A percentile compares a stretch with the other conserved stretches of the same genome.
Evolutionary conservation across 2,329 filamentous ascomycete genomes (phyloP).

Genomic region (Neonectria coccinea): DNA sequence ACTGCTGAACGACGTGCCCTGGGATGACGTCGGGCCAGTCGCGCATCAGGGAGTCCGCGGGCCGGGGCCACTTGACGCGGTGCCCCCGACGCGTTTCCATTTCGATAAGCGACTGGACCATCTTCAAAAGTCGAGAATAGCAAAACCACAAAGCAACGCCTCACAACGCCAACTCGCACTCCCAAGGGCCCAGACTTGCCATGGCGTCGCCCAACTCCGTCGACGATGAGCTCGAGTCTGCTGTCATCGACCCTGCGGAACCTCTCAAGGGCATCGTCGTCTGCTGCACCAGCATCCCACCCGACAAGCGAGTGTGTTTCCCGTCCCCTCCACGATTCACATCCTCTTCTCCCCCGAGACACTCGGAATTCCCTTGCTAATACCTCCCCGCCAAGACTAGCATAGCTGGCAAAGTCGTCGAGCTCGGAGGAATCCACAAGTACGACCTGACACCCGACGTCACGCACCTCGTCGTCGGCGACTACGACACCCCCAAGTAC

Average conservation of each 20-base stretch:
- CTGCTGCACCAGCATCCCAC: constrained; percentile 87
- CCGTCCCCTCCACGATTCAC: not conserved
- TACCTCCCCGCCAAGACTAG: constrained; percentile 56
- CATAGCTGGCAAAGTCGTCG: constrained; percentile 72
- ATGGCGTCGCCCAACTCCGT: constrained; percentile 47
- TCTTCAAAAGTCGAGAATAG: constrained; percentile 36
- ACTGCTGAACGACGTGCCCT: not conserved
- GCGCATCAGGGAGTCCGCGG: not conserved
- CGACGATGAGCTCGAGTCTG: constrained; percentile 45
- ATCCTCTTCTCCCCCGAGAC: constrained; percentile 8
- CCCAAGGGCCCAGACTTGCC: constrained; percentile 33
- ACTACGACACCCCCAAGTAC: constrained; percentile 92
- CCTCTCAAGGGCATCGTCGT: constrained; percentile 80
- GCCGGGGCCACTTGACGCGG: constrained; percentile 42
- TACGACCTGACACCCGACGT: constrained; percentile 96
- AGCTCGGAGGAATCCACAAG: constrained; percentile 89
- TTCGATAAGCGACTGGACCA: constrained; percentile 18
- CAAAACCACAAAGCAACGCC: constrained; percentile 24
- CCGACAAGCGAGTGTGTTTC: constrained; percentile 78
- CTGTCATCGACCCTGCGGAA: constrained; percentile 65
- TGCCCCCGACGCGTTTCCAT: constrained; percentile 39
- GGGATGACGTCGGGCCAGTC: constrained; percentile 6
- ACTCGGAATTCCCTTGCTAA: constrained; percentile 16
- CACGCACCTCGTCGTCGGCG: constrained; percentile 92
- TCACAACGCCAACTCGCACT: constrained; percentile 19